phyloP scores from a whole-genome alignment of 176 grass and related monocot species.

The Oryza glaberrima region DNA sequence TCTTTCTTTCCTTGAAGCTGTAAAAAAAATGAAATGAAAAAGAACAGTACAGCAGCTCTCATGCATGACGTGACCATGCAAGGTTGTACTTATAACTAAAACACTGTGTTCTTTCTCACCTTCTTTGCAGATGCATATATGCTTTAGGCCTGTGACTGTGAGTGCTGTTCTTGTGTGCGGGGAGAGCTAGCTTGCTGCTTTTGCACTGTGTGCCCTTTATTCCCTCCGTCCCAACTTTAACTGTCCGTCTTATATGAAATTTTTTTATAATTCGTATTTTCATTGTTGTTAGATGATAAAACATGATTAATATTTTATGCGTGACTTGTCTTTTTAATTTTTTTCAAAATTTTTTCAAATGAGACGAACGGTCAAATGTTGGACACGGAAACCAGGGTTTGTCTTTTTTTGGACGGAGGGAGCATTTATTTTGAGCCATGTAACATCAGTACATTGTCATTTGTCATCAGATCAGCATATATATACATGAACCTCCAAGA shows the following conservation, averaged over 20 bases:
- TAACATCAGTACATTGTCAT: neutral
- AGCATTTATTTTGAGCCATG: neutral
- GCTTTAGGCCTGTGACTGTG: slow-evolving; percentile 23
- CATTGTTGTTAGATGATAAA: no score
- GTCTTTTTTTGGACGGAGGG: no score
- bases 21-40: slow-evolving; percentile 2
- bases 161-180: neutral
- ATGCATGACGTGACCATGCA: neutral
- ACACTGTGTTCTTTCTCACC: slow-evolving; percentile 15
- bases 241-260: no score
- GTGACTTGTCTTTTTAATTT: no score
- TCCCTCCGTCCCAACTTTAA: no score
- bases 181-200: neutral
- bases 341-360: no score
- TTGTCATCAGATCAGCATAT: neutral
- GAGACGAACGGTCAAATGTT: no score
- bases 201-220: neutral
- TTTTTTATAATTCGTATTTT: no score
- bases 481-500: neutral
- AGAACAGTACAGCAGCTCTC: neutral
- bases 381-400: no score
- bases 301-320: no score
- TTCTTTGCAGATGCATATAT: neutral
- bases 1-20: neutral
- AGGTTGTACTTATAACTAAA: neutral